phyloP scores from a whole-genome alignment of 2,329 filamentous ascomycete species.

The Pyricularia sp. region DNA sequence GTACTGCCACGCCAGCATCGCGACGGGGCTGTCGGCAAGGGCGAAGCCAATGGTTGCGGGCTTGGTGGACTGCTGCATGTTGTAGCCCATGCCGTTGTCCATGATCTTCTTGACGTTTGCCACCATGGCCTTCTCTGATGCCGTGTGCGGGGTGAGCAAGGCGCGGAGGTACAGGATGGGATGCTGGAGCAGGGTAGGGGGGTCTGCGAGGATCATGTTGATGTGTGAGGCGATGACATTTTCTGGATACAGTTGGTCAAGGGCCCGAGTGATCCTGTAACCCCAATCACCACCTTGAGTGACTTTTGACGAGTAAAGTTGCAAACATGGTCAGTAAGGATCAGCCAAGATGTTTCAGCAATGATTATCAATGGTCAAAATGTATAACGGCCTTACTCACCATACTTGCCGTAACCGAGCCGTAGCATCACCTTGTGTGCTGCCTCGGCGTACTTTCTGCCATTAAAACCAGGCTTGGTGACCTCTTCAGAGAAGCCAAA shows the following conservation, averaged over 20 bases:
- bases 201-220: constrained; percentile 35
- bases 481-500: constrained; percentile 32
- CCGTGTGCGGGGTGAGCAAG: constrained; percentile 37
- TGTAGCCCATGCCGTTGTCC: constrained; percentile 45
- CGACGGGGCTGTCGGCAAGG: constrained; percentile 56
- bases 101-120: constrained; percentile 10
- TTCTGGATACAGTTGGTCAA: constrained; percentile 45
- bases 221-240: constrained; percentile 47
- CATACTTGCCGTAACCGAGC: constrained; percentile 51
- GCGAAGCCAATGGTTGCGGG: constrained; percentile 62
- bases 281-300: constrained; percentile 63
- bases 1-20: constrained; percentile 63
- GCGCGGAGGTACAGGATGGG: constrained; percentile 46
- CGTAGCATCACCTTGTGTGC: constrained; percentile 56
- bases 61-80: constrained; percentile 47
- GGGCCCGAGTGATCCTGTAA: constrained; percentile 47
- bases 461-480: constrained; percentile 39
- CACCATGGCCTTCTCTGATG: constrained; percentile 36
- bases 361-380: neutral
- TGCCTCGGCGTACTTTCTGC: constrained; percentile 49
- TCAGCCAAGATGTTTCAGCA: neutral
- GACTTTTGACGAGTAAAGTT: constrained; percentile 9
- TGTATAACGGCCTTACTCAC: constrained; percentile 13
- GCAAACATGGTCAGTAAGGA: neutral
- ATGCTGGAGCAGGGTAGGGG: constrained; percentile 35